A percentile compares a stretch with the other conserved stretches of the same genome.
Evolutionary conservation across 305 asterid genomes (phyloP).

Genomic region (Euphrasia arctica): DNA sequence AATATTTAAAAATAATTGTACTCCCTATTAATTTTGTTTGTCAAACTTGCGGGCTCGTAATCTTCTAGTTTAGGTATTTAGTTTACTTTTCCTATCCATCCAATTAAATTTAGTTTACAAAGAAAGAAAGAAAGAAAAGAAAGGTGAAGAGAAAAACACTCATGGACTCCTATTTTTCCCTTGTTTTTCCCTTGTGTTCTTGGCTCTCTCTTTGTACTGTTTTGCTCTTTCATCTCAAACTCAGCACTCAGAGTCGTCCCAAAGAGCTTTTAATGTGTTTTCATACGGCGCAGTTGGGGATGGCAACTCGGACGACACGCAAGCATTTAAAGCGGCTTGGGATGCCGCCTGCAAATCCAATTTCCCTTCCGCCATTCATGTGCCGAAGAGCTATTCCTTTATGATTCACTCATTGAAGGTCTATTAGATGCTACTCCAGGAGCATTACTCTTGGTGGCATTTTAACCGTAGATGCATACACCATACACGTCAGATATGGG

Average conservation of each 20-base stretch:
- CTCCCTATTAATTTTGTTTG: too few species aligned
- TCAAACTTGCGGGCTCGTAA: too few species aligned
- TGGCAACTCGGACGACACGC: conserved; percentile 63
- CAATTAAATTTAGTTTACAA: neutral
- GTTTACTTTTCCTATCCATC: too few species aligned
- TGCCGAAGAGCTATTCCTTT: conserved; percentile 26
- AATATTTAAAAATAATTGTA: too few species aligned
- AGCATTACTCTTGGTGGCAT: too few species aligned
- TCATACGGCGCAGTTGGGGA: conserved; percentile 46
- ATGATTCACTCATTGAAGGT: conserved; percentile 61
- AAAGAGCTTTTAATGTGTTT: conserved; percentile 24
- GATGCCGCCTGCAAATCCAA: conserved; percentile 60
- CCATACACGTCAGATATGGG: too few species aligned
- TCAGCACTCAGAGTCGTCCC: conserved; percentile 26
- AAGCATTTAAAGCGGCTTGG: conserved; percentile 77
- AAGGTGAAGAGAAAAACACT: neutral
- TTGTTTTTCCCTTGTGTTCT: conserved; percentile 19
- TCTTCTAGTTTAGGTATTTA: too few species aligned
- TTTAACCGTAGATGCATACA: too few species aligned
- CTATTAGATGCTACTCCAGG: too few species aligned
- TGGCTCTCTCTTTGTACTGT: conserved; percentile 29
- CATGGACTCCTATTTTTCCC: conserved; percentile 32
- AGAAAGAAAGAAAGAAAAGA: neutral
- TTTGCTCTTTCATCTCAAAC: conserved; percentile 28
- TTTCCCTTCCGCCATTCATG: conserved; percentile 10